phyloP scores from a whole-genome alignment of 2,329 filamentous ascomycete species.

The Alternaria atra region DNA sequence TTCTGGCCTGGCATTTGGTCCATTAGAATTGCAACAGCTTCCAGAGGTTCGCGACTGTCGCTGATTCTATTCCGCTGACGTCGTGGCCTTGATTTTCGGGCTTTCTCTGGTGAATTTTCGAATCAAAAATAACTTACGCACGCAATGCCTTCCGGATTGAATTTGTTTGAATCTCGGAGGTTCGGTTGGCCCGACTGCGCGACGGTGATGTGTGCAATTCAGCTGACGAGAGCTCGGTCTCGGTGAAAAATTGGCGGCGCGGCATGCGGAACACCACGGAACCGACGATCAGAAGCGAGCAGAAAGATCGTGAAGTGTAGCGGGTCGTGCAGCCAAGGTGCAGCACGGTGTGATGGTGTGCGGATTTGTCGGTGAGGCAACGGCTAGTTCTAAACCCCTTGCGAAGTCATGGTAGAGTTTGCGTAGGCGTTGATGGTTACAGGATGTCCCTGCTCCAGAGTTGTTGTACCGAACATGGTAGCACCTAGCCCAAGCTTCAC shows the following conservation, averaged over 20 bases:
- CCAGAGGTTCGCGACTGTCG: conserved; percentile 4
- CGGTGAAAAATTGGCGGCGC: conserved; percentile 11
- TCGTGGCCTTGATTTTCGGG: background rate
- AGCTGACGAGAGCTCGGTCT: conserved; percentile 28
- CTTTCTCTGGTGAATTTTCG: background rate
- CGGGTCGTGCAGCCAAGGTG: conserved; percentile 22
- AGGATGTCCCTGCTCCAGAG: background rate
- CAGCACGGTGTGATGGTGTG: conserved; percentile 20
- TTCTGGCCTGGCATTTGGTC: conserved; percentile 8
- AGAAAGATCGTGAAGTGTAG: conserved; percentile 20
- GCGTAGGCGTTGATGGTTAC: background rate
- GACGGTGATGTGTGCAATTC: conserved; percentile 11
- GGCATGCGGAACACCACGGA: conserved; percentile 12
- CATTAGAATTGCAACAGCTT: conserved; percentile 5
- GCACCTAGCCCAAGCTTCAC: conserved; percentile 10
- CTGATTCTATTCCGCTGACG: conserved; percentile 19
- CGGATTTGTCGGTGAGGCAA: conserved; percentile 23
- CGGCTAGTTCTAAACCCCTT: background rate
- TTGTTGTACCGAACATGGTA: background rate
- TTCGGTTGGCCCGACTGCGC: conserved; percentile 18
- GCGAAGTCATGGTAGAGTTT: background rate
- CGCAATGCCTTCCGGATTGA: conserved; percentile 4
- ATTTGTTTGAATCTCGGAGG: conserved; percentile 8
- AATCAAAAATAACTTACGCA: conserved; percentile 11
- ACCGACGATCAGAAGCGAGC: conserved; percentile 16